Percentiles rank a stretch among this genome's conserved stretches.
phyloP scores from a whole-genome alignment of 768 basidiomycete species.

The Boletus pseudopeckii region DNA sequence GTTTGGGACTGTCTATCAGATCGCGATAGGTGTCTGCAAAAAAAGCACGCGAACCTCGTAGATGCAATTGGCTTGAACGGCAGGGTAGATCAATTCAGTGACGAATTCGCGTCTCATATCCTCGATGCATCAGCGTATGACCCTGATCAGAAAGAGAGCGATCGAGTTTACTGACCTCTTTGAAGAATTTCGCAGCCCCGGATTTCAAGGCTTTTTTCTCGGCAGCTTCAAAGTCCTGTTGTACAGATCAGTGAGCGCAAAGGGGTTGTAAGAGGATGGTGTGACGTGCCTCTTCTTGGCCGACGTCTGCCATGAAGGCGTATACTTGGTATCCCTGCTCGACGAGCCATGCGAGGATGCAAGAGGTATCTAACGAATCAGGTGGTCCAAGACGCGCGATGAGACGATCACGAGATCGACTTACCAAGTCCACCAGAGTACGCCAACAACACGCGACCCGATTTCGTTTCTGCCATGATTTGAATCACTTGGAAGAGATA shows the following conservation, averaged over 20 bases:
- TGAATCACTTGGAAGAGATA: too few species aligned
- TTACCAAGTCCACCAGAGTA: slow-evolving; percentile 97
- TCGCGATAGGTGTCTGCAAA: not conserved
- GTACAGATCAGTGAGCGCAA: not conserved
- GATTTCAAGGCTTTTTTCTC: slow-evolving; percentile 83
- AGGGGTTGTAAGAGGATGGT: not conserved
- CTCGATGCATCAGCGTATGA: slow-evolving; percentile 36
- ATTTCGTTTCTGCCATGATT: slow-evolving; percentile 35
- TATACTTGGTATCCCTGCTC: slow-evolving; percentile 97
- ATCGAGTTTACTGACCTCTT: slow-evolving; percentile 52
- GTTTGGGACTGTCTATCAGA: not conserved
- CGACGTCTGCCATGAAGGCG: slow-evolving; percentile 96
- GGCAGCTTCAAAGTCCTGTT: slow-evolving; percentile 90
- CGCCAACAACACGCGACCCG: slow-evolving; percentile 89
- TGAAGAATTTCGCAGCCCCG: slow-evolving; percentile 95
- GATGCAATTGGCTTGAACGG: slow-evolving; percentile 97
- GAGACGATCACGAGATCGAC: slow-evolving; percentile 28
- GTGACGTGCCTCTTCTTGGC: slow-evolving; percentile 73
- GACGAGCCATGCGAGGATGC: slow-evolving; percentile 98
- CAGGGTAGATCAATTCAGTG: slow-evolving; percentile 95
- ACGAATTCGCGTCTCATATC: slow-evolving; percentile 95
- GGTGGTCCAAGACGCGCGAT: not conserved
- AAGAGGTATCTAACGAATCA: slow-evolving; percentile 76
- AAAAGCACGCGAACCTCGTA: slow-evolving; percentile 67
- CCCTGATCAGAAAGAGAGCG: not conserved